A percentile compares a stretch with the other conserved stretches of the same genome.
phyloP scores from a whole-genome alignment of 495 filamentous ascomycete species.

The Cudoniella acicularis region DNA sequence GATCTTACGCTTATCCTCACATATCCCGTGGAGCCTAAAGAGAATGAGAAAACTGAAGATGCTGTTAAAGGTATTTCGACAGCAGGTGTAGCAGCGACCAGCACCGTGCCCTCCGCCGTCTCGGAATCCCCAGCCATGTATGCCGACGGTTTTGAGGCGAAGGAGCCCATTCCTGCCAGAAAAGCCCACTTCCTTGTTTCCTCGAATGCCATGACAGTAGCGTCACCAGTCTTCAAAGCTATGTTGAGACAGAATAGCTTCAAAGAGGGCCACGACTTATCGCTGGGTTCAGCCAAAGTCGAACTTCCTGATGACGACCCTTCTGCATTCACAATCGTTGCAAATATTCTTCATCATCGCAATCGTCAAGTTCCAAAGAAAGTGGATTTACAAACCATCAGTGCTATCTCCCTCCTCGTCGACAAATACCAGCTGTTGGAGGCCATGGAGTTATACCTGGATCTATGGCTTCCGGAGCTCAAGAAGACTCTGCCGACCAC shows the following conservation, averaged over 20 bases:
- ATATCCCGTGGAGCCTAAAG: no score
- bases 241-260: neutral
- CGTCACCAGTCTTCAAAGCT: slow-evolving; percentile 39
- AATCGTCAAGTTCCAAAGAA: neutral
- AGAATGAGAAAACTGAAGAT: no score
- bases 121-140: no score
- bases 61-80: no score
- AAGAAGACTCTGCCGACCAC: neutral
- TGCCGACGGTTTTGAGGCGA: no score
- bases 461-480: neutral
- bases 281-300: neutral
- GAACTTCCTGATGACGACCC: slow-evolving; percentile 2
- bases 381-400: neutral
- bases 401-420: slow-evolving; percentile 38
- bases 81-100: no score
- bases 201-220: slow-evolving; percentile 44
- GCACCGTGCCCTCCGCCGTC: no score
- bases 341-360: neutral
- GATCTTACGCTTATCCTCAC: neutral
- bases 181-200: slow-evolving; percentile 38
- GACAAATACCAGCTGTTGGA: slow-evolving; percentile 47
- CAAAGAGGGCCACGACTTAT: neutral
- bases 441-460: slow-evolving; percentile 33
- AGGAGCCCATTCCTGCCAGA: neutral
- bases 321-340: neutral